Base-by-base conservation (phyloP, 1,139 yeast genomes). In the Geotrichum candidum region DNA sequence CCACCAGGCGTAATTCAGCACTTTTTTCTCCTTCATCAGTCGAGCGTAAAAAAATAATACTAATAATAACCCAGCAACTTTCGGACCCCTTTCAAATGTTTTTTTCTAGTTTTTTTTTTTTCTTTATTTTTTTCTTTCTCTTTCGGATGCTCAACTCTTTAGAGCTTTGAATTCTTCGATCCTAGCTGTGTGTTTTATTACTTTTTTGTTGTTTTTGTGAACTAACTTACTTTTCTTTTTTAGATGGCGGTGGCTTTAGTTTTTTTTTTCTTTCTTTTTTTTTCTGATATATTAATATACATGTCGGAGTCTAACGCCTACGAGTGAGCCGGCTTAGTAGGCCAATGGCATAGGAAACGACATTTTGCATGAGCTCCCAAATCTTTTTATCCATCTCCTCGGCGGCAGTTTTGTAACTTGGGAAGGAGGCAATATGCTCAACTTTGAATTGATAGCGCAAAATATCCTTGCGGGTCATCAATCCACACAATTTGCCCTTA, bases 381-480 rank as follows among this genome's bases (percentile, higher is more conserved):
- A 69, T 58, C 57, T 65, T 64, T 18, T 63, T 59, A 56, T 70
- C 73, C 63, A 68, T 58, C 59, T 68, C 67, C 54, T 68, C 68
- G 6, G 69, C 70, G 6, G 64, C 64, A 11, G 64, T 53, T 41
- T 55, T 54, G 41, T 59, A 52, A 15, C 29, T 52, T 5, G 59
- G 56, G 38, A 59, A 59, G 31, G 58, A 23, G 4, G 59, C 46
- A 13, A 59, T 59, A 48, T 65, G 69, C 56, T 64, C 69, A 6
- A 66, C 65, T 54, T 64, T 61, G 63, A 69, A 70, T 59, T 73
- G 74, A 67, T 81, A 86, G 61, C 87, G 76, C 62, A 88, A 73
- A 29, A 88, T 75, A 66, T 87, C 95, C 68, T 88, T 88, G 59
- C 89, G 77, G 0, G 90, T 86, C 13, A 88, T 75, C 15, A 86